These are phyloP conservation scores for Penicillium sp. DNA, from an alignment of 2,329 filamentous ascomycete genomes.

Conservation along the genomic window DNA sequence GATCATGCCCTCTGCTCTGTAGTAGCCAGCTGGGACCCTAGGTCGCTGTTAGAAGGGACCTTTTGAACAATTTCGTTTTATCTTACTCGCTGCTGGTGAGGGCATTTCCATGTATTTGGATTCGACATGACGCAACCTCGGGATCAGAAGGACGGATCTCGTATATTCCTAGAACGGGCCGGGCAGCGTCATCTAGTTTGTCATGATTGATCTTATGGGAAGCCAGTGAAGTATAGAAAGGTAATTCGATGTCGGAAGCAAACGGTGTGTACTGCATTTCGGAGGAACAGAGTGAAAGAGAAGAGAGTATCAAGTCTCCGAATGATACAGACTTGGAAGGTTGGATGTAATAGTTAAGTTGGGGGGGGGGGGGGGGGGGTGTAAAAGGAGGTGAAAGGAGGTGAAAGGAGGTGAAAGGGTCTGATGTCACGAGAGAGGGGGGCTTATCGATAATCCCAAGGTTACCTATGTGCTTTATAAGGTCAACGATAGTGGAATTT, in stretches of 20 bases:
- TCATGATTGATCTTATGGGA: slow-evolving; percentile 94
- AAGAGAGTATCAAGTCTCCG: not conserved
- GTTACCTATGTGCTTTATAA: too few species aligned
- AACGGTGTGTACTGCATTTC: slow-evolving; percentile 80
- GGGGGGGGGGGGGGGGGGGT: too few species aligned
- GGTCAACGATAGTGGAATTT: too few species aligned
- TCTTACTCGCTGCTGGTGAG: slow-evolving; percentile 79
- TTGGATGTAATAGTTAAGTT: not conserved
- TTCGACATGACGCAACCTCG: slow-evolving; percentile 75
- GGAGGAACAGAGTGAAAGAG: not conserved
- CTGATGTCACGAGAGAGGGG: not conserved
- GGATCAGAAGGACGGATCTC: slow-evolving; percentile 72
- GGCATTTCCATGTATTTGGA: slow-evolving; percentile 87
- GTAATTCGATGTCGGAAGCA: slow-evolving; percentile 88
- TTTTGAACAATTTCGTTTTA: not conserved
- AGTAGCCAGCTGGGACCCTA: slow-evolving; percentile 68
- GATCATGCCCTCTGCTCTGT: slow-evolving; percentile 87
- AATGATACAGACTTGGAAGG: not conserved
- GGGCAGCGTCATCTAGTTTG: slow-evolving; percentile 90
- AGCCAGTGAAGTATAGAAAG: slow-evolving; percentile 92
- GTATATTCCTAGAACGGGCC: slow-evolving; percentile 82
- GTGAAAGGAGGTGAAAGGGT: not conserved
- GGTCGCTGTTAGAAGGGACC: slow-evolving; percentile 7
- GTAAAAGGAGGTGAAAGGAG: not conserved
- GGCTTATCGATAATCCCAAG: not conserved